Percentiles rank a stretch among this genome's conserved stretches.
phyloP scores from a whole-genome alignment of 345 rosid genomes.

The Litchi chinensis region DNA sequence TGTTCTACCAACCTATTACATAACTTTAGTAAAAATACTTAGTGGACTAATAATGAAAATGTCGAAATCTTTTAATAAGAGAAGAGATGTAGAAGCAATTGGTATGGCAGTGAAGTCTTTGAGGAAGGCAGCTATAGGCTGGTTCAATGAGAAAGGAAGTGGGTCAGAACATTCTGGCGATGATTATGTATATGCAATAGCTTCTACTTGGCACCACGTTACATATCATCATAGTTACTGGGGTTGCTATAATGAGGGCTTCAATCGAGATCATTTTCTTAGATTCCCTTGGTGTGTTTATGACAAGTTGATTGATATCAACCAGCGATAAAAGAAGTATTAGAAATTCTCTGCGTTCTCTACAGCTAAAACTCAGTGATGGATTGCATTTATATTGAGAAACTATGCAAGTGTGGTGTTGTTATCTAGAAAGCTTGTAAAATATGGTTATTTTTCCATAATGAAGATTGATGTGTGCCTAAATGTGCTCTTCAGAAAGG shows the following conservation, averaged over 20 bases:
- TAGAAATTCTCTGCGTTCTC: slow-evolving; percentile 6
- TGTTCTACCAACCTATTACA: background rate
- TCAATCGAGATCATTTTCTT: slow-evolving; percentile 59
- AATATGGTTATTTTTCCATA: background rate
- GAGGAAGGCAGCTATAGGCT: slow-evolving; percentile 53
- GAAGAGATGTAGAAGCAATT: slow-evolving; percentile 53
- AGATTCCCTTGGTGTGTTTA: slow-evolving; percentile 83
- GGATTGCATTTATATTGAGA: slow-evolving; percentile 18
- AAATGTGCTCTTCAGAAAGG: background rate
- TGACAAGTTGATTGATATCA: slow-evolving; percentile 59
- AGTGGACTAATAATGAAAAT: slow-evolving; percentile 51
- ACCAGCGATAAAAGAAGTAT: slow-evolving; percentile 34
- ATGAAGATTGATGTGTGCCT: background rate
- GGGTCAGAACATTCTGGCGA: slow-evolving; percentile 23
- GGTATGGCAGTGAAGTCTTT: slow-evolving; percentile 45
- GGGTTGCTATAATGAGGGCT: slow-evolving; percentile 64
- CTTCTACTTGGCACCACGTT: slow-evolving; percentile 82
- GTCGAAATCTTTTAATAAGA: slow-evolving; percentile 46
- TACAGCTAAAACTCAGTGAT: background rate
- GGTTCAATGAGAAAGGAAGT: slow-evolving; percentile 45
- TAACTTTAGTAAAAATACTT: slow-evolving; percentile 25
- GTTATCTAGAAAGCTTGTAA: too few species aligned
- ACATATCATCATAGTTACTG: slow-evolving; percentile 67
- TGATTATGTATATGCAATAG: slow-evolving; percentile 45
- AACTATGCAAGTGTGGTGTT: background rate